A percentile compares a stretch with the other conserved stretches of the same genome.
phyloP scores from a whole-genome alignment of 1,284 basidiomycete genomes.

The Heterobasidion occidentale region DNA sequence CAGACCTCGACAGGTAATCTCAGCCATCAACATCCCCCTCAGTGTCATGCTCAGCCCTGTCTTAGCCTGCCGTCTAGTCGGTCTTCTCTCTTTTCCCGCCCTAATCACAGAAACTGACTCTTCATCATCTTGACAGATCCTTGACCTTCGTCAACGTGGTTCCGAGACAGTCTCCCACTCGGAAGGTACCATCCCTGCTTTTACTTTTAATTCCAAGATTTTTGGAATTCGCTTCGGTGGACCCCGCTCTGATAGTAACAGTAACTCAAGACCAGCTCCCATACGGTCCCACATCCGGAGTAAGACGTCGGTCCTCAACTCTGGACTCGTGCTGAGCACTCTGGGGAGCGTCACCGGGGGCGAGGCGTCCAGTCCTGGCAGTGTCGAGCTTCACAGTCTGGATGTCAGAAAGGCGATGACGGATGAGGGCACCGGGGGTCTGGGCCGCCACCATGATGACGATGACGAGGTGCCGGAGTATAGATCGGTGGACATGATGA shows the following conservation, averaged over 20 bases:
- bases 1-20: conserved; percentile 72
- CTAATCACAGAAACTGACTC: not conserved
- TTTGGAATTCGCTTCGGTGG: conserved; percentile 17
- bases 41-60: conserved; percentile 80
- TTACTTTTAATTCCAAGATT: conserved; percentile 22
- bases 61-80: conserved; percentile 65
- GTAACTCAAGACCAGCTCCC: conserved; percentile 4
- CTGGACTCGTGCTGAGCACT: conserved; percentile 61
- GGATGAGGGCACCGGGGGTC: conserved; percentile 19
- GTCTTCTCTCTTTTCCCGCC: conserved; percentile 13
- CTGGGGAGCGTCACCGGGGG: conserved; percentile 48
- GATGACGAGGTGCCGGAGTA: conserved; percentile 18
- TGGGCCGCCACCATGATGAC: conserved; percentile 12
- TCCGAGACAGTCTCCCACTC: conserved; percentile 67
- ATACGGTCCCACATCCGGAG: conserved; percentile 7
- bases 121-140: conserved; percentile 36
- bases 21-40: conserved; percentile 78
- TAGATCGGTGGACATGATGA: conserved; percentile 24
- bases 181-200: conserved; percentile 24
- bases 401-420: conserved; percentile 42
- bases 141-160: conserved; percentile 69
- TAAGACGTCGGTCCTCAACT: conserved; percentile 30
- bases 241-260: conserved; percentile 8
- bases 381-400: conserved; percentile 31
- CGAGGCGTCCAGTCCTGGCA: conserved; percentile 12